Percentiles rank a stretch among this genome's conserved stretches.
phyloP scores from a whole-genome alignment of 371 early-diverging fungal species.

The Mucor irregularis region DNA sequence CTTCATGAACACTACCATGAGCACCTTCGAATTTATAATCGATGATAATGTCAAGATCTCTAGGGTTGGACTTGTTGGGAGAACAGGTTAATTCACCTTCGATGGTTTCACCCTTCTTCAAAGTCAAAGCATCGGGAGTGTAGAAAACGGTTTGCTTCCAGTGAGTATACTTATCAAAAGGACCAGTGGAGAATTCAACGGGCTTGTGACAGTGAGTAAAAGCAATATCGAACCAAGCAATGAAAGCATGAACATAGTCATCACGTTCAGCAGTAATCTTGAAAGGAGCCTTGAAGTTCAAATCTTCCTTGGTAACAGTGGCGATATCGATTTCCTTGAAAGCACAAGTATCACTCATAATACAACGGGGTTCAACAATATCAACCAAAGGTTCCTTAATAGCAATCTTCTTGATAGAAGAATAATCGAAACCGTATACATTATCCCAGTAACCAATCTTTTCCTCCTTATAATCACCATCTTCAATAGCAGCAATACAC shows the following conservation, averaged over 20 bases:
- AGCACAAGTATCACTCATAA: slow-evolving; percentile 70
- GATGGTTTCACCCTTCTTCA: slow-evolving; percentile 81
- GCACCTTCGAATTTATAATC: slow-evolving; percentile 73
- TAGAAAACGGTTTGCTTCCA: slow-evolving; percentile 99
- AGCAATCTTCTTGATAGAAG: slow-evolving; percentile 84
- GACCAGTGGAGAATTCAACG: slow-evolving; percentile 89
- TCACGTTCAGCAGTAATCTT: slow-evolving; percentile 72
- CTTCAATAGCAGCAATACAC: slow-evolving; percentile 91
- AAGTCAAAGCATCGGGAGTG: slow-evolving; percentile 68
- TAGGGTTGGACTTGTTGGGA: slow-evolving; percentile 88
- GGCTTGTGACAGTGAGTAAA: slow-evolving; percentile 89
- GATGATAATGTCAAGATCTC: slow-evolving; percentile 93
- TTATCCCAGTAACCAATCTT: slow-evolving; percentile 93
- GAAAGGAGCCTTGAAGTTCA: slow-evolving; percentile 83
- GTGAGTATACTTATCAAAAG: slow-evolving; percentile 90
- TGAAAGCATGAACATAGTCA: slow-evolving; percentile 88
- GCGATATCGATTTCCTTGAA: slow-evolving; percentile 84
- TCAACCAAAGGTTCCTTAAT: slow-evolving; percentile 93
- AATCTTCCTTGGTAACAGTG: slow-evolving; percentile 81
- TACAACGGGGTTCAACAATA: slow-evolving; percentile 78
- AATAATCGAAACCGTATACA: slow-evolving; percentile 94
- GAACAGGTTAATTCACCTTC: slow-evolving; percentile 76
- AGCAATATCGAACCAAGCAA: slow-evolving; percentile 93
- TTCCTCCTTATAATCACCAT: slow-evolving; percentile 91
- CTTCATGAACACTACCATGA: slow-evolving; percentile 60